Evolutionary conservation across 257 asterid genomes (phyloP).

Genomic region (Henckelia pumila): DNA sequence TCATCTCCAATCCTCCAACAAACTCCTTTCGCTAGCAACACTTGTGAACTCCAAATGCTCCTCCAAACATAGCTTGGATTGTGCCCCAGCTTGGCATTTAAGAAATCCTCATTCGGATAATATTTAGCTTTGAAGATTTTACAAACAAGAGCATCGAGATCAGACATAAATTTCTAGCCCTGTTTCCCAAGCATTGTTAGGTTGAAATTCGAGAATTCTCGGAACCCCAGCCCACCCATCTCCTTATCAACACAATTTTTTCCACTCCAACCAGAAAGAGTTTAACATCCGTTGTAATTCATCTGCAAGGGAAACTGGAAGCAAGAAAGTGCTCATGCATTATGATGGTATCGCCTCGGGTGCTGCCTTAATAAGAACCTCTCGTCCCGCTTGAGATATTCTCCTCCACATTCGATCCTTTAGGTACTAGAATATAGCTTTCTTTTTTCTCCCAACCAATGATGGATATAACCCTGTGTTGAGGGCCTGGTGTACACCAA

Average conservation of each 20-base stretch:
- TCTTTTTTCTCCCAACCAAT: neutral
- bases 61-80: no score
- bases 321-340: neutral
- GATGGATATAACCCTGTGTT: constrained; percentile 1
- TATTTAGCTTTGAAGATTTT: no score
- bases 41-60: no score
- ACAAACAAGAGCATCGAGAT: no score
- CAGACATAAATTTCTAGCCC: neutral
- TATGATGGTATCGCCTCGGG: constrained; percentile 6
- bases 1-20: no score
- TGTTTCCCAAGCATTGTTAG: neutral
- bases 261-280: neutral
- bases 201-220: neutral
- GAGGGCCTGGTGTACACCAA: neutral
- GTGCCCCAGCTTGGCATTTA: no score
- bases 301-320: neutral
- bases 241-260: neutral
- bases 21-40: no score
- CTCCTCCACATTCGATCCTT: neutral
- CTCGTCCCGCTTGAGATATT: neutral
- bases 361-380: neutral
- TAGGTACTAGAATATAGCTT: neutral
- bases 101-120: no score
- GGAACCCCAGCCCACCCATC: neutral
- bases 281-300: neutral